These are phyloP conservation scores for Mycena sanguinolenta DNA, from an alignment of 768 basidiomycete genomes.

Conservation along the genomic window DNA sequence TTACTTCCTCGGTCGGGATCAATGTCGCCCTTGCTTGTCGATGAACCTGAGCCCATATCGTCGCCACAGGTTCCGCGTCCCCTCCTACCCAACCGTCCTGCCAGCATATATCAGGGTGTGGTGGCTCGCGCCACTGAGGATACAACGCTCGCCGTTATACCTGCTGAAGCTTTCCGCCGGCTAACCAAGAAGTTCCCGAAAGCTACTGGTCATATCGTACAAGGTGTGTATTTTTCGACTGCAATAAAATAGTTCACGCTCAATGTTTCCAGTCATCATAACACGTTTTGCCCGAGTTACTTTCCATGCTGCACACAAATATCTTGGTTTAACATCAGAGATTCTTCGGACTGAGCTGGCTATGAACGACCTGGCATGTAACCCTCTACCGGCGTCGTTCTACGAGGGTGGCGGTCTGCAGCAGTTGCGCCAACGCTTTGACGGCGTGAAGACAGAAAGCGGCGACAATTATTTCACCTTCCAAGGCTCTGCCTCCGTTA, in stretches of 20 bases:
- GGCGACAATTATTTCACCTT: slow-evolving; percentile 72
- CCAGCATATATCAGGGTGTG: slow-evolving; percentile 72
- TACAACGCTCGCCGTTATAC: slow-evolving; percentile 97
- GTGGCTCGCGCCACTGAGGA: slow-evolving; percentile 96
- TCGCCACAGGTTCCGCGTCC: slow-evolving; percentile 41
- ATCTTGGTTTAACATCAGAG: slow-evolving; percentile 94
- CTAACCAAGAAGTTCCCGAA: slow-evolving; percentile 98
- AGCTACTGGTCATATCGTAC: slow-evolving; percentile 95
- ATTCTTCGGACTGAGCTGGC: slow-evolving; percentile 97
- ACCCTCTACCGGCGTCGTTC: slow-evolving; percentile 91
- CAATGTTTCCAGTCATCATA: slow-evolving; percentile 76
- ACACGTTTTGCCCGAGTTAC: slow-evolving; percentile 98
- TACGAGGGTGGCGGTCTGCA: slow-evolving; percentile 94
- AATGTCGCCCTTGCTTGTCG: slow-evolving; percentile 43
- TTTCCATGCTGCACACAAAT: slow-evolving; percentile 97
- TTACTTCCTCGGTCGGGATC: slow-evolving; percentile 43
- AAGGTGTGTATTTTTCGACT: slow-evolving; percentile 64
- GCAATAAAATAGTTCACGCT: slow-evolving; percentile 21
- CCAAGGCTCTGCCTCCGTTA: slow-evolving; percentile 45
- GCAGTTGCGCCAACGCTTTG: slow-evolving; percentile 91
- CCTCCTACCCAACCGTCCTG: slow-evolving; percentile 41
- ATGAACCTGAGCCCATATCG: slow-evolving; percentile 28
- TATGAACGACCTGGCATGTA: slow-evolving; percentile 96
- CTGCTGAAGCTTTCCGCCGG: slow-evolving; percentile 95
- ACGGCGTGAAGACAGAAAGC: slow-evolving; percentile 65